Evolutionary conservation across 805 yeast species (phyloP), one percentile per base, ranked within the genome.

Genomic region (Cephaloascus fragrans): DNA sequence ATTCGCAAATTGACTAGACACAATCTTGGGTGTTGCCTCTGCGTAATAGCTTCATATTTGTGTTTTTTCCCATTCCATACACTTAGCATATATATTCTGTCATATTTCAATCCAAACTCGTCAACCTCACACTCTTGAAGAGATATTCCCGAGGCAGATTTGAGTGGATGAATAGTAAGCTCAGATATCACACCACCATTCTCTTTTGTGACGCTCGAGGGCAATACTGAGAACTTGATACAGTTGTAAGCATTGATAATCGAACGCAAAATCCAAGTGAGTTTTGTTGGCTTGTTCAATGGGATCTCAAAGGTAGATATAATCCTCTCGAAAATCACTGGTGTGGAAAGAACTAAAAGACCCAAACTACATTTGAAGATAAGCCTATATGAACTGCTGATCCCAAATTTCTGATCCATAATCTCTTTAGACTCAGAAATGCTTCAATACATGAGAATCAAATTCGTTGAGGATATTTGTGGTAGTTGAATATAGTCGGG

Each of bases 61-160:
- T 37, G 26, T 19, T 29, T 26, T 19, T 26, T 34, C 4, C 29
- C 17, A 28, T 47, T 49, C 35, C 36, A 44, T n/a, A 39, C 40
- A 4, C 51, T 50, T n/a, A 53, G 37, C 55, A 47, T 51, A 44
- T 51, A 53, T 55, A 52, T 52, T 37, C 57, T 39, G 38, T 53
- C 57, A 34, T 47, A 50, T 15, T 43, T 44, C 3, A 53, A 40
- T 1, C 57, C 57, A 37, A 35, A 39, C 18, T 46, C 50, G 33
- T 49, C 47, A 23, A 52, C 41, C 18, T 32, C 39, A 50, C 54
- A 49, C 2, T 40, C 36, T n/a, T 41, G 28, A 9, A 50, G 50
- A n/a, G 37, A 39, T 26, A 49, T 19, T 3, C 52, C 57, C 3
- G 49, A 49, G 26, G 50, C 41, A 1, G 56, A 51, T 38, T 52